Evolutionary conservation across 306 rosid genomes (phyloP), one percentile per base, ranked within the genome.

Genomic region (Ochetophila trinervis): DNA sequence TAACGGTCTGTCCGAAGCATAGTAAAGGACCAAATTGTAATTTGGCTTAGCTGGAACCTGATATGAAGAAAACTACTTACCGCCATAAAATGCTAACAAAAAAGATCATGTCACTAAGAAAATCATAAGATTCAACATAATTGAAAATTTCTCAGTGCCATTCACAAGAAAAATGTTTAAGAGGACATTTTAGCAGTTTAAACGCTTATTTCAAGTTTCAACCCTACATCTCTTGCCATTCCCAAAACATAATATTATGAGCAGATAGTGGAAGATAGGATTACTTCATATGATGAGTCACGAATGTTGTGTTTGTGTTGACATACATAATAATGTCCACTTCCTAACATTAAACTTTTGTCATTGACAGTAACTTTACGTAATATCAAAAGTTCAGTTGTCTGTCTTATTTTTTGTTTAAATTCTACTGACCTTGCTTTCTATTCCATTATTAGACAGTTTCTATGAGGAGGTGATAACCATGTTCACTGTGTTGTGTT

Each of bases 21-120:
- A 87, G 81, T 93, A 90, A 58, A 85, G 81, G 65, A 84, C 96
- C 89, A 93, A 81, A 57, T 88, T 80, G 63, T 89, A 90, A 86
- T 93, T 90, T 76, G 99, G 99, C 80, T 90, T 93, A 49, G 94
- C 99, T 55, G 99, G 99, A 78, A 93, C 90, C 97, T 93, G 88
- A 32, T 68, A 76, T 66, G 52, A 0, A 52, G 22, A 66, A 21
- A 63, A 24, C 20, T 57, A 34, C 32, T 8, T 3, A 51, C 24
- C 34, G 13, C 47, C 59, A 49, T 61, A 35, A 4, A 27, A 15
- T 30, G 51, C 60, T 35, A 4, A 44, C 4, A 66, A 36, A 53
- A 12, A 54, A n/a, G n/a, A 49, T 49, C 47, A 50, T 30, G 13
- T 65, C 17, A 65, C 69, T 15, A 11, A 50, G 35, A 53, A 52